These are phyloP conservation scores for Syzygium malaccense DNA, from an alignment of 441 rosid genomes.

Conservation along the genomic window DNA sequence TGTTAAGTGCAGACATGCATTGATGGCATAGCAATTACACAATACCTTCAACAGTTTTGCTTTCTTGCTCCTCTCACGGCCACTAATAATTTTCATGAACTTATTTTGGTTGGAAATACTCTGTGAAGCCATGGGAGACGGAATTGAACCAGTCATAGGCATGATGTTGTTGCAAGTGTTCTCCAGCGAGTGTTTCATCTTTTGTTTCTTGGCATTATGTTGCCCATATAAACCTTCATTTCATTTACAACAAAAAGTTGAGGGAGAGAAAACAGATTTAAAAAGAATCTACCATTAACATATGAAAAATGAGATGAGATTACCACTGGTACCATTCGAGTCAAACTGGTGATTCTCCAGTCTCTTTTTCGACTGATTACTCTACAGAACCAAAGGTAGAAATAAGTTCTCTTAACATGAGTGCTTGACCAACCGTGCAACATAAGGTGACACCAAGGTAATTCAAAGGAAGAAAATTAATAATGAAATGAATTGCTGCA, in stretches of 20 bases:
- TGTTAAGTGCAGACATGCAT: neutral
- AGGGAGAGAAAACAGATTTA: neutral
- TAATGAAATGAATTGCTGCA: neutral
- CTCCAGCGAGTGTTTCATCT: constrained; percentile 65
- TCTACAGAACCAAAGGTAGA: constrained; percentile 36
- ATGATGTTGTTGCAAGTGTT: constrained; percentile 48
- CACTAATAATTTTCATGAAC: neutral
- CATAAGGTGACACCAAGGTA: neutral
- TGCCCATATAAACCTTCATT: constrained; percentile 66
- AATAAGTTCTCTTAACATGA: neutral
- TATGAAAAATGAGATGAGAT: constrained; percentile 5
- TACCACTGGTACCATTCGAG: constrained; percentile 72
- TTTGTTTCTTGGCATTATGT: constrained; percentile 70
- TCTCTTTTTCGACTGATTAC: constrained; percentile 75
- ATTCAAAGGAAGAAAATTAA: neutral
- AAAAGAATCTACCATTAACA: neutral
- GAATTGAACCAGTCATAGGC: neutral
- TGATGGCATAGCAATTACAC: neutral
- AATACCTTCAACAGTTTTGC: neutral
- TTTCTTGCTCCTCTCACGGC: neutral
- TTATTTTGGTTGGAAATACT: neutral
- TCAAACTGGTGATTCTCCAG: constrained; percentile 69
- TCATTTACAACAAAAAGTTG: constrained; percentile 12
- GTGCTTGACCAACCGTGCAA: neutral
- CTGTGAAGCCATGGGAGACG: constrained; percentile 1